A percentile compares a stretch with the other conserved stretches of the same genome.
These are phyloP conservation scores for Fusarium incarnatum DNA, from an alignment of 2,329 filamentous ascomycete species.

Conservation along the genomic window DNA sequence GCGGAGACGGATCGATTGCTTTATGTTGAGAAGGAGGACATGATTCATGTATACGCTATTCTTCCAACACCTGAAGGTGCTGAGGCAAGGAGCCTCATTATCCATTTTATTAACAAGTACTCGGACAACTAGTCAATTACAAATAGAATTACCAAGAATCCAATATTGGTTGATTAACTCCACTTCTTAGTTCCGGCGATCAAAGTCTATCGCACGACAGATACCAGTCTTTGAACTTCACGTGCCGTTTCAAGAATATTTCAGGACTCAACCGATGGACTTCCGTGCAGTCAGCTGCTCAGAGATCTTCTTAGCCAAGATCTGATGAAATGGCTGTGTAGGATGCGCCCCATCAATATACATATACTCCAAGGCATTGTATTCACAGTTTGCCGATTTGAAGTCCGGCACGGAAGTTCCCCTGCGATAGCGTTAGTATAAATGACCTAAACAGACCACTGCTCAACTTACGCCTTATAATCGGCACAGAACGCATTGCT, in stretches of 20 bases:
- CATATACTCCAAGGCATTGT: slow-evolving; percentile 17
- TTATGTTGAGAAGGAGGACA: slow-evolving; percentile 5
- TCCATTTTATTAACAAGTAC: slow-evolving; percentile 1
- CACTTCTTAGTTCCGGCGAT: background rate
- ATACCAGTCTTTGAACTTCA: background rate
- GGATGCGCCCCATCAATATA: slow-evolving; percentile 26
- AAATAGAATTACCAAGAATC: background rate
- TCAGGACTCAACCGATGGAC: background rate
- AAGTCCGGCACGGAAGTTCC: slow-evolving; percentile 6
- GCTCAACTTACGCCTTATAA: slow-evolving; percentile 1
- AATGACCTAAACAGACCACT: rapidly evolving
- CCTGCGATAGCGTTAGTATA: background rate
- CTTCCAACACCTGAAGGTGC: slow-evolving; percentile 3
- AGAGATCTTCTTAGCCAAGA: slow-evolving; percentile 9
- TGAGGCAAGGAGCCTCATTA: background rate
- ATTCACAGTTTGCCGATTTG: slow-evolving; percentile 9
- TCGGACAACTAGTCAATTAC: background rate
- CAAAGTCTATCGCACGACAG: background rate
- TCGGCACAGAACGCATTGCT: slow-evolving; percentile 7
- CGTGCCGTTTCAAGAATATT: background rate
- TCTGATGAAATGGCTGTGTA: slow-evolving; percentile 18
- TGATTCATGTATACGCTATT: slow-evolving; percentile 12
- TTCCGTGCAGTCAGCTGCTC: background rate
- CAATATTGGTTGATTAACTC: background rate
- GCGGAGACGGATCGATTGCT: background rate